phyloP scores from a whole-genome alignment of 2,329 filamentous ascomycete genomes.

The Penicillium sumatraense region DNA sequence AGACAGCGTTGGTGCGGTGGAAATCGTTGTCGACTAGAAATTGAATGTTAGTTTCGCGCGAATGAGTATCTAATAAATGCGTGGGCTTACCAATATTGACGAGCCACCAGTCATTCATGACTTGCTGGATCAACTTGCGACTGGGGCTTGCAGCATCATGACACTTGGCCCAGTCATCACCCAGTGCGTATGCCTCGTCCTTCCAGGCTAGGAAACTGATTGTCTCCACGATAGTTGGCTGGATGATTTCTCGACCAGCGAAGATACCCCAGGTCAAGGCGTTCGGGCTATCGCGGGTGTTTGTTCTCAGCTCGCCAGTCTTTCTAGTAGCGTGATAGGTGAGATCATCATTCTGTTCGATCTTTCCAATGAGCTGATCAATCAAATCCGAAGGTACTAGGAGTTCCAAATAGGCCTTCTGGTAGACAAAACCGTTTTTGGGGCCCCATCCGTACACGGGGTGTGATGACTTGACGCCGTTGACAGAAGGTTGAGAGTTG shows the following conservation, averaged over 20 bases:
- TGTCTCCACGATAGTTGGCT: slow-evolving; percentile 98
- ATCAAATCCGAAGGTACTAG: slow-evolving; percentile 82
- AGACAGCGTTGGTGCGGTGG: slow-evolving; percentile 80
- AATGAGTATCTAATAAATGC: no score
- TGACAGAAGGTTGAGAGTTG: slow-evolving; percentile 95
- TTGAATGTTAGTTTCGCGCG: slow-evolving; percentile 31
- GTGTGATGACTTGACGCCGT: slow-evolving; percentile 86
- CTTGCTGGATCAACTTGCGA: slow-evolving; percentile 74
- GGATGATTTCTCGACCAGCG: slow-evolving; percentile 98
- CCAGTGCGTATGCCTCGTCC: slow-evolving; percentile 93
- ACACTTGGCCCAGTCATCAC: slow-evolving; percentile 92
- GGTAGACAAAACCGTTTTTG: slow-evolving; percentile 93
- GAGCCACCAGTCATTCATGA: slow-evolving; percentile 91
- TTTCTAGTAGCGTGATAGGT: slow-evolving; percentile 95
- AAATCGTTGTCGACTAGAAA: slow-evolving; percentile 92
- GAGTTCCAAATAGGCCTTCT: slow-evolving; percentile 95
- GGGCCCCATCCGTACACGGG: slow-evolving; percentile 93
- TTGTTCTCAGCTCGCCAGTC: slow-evolving; percentile 78
- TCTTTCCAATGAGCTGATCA: slow-evolving; percentile 74
- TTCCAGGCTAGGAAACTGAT: slow-evolving; percentile 98
- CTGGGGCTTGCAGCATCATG: slow-evolving; percentile 77
- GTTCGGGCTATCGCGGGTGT: slow-evolving; percentile 84
- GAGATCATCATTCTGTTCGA: slow-evolving; percentile 77
- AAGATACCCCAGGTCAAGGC: slow-evolving; percentile 99
- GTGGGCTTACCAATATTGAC: slow-evolving; percentile 82